Conservation (phyloP, 2,329 filamentous ascomycete species). For the Fusarium xyrophilum region DNA sequence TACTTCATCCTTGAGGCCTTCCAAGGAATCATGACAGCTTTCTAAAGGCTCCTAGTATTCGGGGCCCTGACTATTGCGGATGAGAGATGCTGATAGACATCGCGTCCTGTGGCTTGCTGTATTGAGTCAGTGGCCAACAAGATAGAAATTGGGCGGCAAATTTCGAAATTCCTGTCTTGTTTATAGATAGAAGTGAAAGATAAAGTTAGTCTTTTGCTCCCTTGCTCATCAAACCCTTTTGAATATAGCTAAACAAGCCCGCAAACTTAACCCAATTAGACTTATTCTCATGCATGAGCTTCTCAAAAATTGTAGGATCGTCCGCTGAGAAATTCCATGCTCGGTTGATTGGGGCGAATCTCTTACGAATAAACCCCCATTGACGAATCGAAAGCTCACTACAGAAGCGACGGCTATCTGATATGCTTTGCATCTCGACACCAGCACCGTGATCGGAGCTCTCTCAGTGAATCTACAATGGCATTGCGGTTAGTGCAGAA, state of each 20-base stretch:
- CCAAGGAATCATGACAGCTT: neutral
- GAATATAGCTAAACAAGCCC: neutral
- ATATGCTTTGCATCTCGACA: neutral
- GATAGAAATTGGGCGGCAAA: neutral
- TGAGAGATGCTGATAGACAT: neutral
- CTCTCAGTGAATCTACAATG: neutral
- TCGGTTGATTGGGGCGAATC: neutral
- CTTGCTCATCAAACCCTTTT: neutral
- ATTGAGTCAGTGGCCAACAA: neutral
- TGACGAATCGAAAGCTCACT: neutral
- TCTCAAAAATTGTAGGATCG: neutral
- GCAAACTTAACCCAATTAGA: constrained; percentile 3
- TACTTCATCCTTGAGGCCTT: neutral
- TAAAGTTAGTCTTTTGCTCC: neutral
- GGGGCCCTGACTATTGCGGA: neutral
- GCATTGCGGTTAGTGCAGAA: neutral
- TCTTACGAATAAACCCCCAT: neutral
- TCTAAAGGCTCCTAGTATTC: neutral
- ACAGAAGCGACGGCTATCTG: neutral
- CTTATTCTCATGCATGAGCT: constrained; percentile 5
- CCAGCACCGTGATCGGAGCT: neutral
- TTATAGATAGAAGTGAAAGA: neutral
- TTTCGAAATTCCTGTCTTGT: neutral
- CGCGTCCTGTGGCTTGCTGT: neutral
- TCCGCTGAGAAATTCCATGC: neutral